Evolutionary conservation across 768 basidiomycete genomes (phyloP).

Genomic region (Tylopilus felleus): DNA sequence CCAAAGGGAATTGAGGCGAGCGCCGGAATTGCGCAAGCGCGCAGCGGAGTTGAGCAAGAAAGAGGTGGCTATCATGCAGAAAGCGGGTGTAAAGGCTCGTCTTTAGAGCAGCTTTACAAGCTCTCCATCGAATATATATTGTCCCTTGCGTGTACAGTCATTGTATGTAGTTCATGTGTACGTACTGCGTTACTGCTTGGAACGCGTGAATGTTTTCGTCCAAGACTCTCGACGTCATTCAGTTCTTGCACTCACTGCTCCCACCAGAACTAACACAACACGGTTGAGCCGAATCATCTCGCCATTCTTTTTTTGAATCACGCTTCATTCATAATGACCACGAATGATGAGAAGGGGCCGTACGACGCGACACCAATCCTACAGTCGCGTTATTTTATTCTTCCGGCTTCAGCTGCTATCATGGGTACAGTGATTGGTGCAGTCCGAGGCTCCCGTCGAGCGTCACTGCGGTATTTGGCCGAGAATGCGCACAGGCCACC

Average conservation of each 20-base stretch:
- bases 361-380: constrained; percentile 32
- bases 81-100: constrained; percentile 57
- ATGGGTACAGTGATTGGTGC: constrained; percentile 69
- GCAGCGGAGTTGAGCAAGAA: constrained; percentile 54
- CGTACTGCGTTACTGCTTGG: no score
- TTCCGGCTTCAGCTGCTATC: constrained; percentile 58
- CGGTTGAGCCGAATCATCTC: not conserved
- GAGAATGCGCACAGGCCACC: constrained; percentile 90
- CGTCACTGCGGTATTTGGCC: constrained; percentile 81
- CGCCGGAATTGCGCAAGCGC: constrained; percentile 54
- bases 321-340: constrained; percentile 16
- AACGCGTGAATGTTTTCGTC: no score
- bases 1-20: constrained; percentile 80
- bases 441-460: constrained; percentile 65
- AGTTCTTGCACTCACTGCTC: no score
- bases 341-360: constrained; percentile 8
- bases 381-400: constrained; percentile 51
- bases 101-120: constrained; percentile 33
- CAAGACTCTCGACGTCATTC: no score
- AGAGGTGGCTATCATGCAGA: constrained; percentile 58
- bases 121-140: not conserved
- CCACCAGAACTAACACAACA: no score
- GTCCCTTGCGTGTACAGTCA: no score
- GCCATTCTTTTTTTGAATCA: not conserved
- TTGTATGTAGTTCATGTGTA: no score